A percentile compares a stretch with the other conserved stretches of the same genome.
These are phyloP conservation scores for Eryngium alpinum DNA, from an alignment of 140 eudicot genomes.

Conservation along the genomic window DNA sequence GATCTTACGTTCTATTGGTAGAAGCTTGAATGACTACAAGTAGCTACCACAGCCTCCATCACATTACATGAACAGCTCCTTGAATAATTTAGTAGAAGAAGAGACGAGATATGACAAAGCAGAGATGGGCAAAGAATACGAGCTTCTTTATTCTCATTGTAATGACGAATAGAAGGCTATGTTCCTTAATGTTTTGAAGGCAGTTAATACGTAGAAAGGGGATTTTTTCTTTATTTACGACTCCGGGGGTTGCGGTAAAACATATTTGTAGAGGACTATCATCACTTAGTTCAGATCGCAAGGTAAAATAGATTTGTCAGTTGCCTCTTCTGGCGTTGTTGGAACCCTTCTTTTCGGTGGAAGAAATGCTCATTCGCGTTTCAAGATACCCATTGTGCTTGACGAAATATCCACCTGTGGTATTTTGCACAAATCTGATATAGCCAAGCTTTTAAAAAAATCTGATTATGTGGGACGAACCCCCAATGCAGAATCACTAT, in stretches of 20 bases:
- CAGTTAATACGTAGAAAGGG: background rate
- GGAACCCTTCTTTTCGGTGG: background rate
- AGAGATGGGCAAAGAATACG: background rate
- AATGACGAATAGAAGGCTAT: background rate
- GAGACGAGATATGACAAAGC: background rate
- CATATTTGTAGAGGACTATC: background rate
- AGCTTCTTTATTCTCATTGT: background rate
- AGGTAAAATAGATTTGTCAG: background rate
- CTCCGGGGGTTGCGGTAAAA: background rate
- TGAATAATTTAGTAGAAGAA: background rate
- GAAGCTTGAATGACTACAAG: too few relatives aligned
- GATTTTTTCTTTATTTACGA: background rate
- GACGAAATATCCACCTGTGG: too few relatives aligned
- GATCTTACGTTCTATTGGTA: background rate
- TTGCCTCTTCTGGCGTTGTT: background rate
- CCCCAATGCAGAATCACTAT: too few relatives aligned
- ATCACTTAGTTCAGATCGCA: background rate
- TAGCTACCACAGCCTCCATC: background rate
- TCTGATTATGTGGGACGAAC: too few relatives aligned
- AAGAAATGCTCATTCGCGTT: background rate
- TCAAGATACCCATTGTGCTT: background rate
- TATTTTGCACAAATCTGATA: too few relatives aligned
- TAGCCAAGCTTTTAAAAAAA: background rate
- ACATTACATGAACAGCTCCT: too few relatives aligned
- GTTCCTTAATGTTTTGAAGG: background rate